A percentile compares a stretch with the other conserved stretches of the same genome.
Evolutionary conservation across 73 alveolate species (phyloP).

Genomic region (Tetrahymena malaccensis): DNA sequence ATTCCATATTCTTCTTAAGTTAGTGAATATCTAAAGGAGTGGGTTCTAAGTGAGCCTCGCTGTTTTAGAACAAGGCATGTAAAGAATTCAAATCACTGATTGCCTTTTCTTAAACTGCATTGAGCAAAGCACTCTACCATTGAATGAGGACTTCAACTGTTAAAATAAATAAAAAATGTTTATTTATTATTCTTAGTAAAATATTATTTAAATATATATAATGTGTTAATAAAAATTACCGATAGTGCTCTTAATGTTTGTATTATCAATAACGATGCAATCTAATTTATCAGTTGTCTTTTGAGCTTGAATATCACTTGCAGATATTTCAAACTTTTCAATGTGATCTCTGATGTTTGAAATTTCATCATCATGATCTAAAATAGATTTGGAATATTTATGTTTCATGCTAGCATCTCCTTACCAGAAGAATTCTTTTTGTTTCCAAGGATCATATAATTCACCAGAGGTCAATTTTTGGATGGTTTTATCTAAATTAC

Average conservation of each 20-base stretch:
- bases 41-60: slow-evolving; percentile 20
- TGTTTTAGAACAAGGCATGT: slow-evolving; percentile 1
- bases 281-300: slow-evolving; percentile 38
- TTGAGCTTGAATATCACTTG: slow-evolving; percentile 17
- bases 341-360: slow-evolving; percentile 23
- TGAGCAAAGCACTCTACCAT: slow-evolving; percentile 37
- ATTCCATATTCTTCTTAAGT: slow-evolving; percentile 62
- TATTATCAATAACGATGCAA: slow-evolving; percentile 33
- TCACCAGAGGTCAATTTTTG: slow-evolving; percentile 24
- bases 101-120: slow-evolving; percentile 34
- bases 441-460: slow-evolving; percentile 25
- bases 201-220: too few relatives aligned
- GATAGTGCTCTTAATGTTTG: slow-evolving; percentile 16
- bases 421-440: slow-evolving; percentile 28
- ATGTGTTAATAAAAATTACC: background rate
- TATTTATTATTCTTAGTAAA: background rate
- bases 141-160: slow-evolving; percentile 19
- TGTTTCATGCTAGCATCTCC: slow-evolving; percentile 15
- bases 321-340: slow-evolving; percentile 21
- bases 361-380: slow-evolving; percentile 21
- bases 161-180: background rate
- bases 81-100: slow-evolving; percentile 21
- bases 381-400: slow-evolving; percentile 17
- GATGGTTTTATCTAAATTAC: slow-evolving; percentile 18
- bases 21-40: slow-evolving; percentile 20